Conservation (phyloP, 2,329 filamentous ascomycete genomes). For the Cryphonectria naterciae region DNA sequence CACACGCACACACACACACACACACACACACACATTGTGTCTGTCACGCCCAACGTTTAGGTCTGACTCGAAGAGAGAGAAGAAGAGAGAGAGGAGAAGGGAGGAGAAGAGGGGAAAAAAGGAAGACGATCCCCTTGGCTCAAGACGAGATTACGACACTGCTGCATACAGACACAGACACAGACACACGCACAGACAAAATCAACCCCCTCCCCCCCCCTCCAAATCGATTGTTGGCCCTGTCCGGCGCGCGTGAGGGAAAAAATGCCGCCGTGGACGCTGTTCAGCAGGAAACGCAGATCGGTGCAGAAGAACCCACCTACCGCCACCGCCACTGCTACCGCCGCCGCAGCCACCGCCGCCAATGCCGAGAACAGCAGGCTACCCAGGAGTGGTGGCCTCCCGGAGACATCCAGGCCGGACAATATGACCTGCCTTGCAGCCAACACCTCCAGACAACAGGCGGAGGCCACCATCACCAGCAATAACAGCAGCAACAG, state of each 20-base stretch:
- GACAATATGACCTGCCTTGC: neutral
- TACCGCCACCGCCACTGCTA: neutral
- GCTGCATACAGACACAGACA: neutral
- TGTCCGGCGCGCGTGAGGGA: no score
- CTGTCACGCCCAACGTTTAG: neutral
- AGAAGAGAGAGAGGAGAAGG: neutral
- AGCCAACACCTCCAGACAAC: neutral
- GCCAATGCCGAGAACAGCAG: neutral
- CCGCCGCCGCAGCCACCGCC: neutral
- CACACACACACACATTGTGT: neutral
- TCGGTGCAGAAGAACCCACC: constrained; percentile 8
- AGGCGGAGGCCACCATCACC: neutral
- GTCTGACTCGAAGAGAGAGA: neutral
- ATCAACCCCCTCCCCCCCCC: no score
- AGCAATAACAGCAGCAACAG: neutral
- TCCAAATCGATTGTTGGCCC: neutral
- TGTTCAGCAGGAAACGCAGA: constrained; percentile 18
- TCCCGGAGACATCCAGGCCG: neutral
- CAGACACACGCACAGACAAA: constrained; percentile 1
- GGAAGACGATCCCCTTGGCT: neutral
- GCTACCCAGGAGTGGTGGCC: neutral
- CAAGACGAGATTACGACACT: neutral
- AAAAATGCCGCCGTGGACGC: constrained; percentile 19
- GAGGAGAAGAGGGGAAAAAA: neutral
- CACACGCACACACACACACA: neutral